Percentiles rank a stretch among this genome's conserved stretches.
Evolutionary conservation across 352 stramenopile genomes (phyloP).

Genomic region (Phytopythium chamaehyphon): DNA sequence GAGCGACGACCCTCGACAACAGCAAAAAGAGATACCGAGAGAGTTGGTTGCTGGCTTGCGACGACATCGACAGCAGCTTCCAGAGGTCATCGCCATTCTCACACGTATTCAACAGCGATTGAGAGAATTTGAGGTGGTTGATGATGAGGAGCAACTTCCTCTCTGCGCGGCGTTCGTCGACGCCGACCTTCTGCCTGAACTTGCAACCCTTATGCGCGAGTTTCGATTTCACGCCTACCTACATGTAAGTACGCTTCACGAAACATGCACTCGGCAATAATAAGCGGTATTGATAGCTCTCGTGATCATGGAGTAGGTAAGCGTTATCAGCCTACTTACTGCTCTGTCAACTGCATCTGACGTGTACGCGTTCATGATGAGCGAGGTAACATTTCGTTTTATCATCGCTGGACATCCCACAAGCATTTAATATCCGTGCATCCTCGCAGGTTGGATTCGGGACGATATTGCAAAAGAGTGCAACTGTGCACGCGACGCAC

Average conservation of each 20-base stretch:
- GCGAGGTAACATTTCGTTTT: conserved; percentile 23
- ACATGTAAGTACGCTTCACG: conserved; percentile 20
- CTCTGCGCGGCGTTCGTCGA: conserved; percentile 44
- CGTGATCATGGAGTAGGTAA: conserved; percentile 15
- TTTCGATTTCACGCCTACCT: conserved; percentile 58
- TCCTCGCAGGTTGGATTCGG: conserved; percentile 19
- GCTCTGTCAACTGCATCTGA: conserved; percentile 36
- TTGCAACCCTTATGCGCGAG: conserved; percentile 48
- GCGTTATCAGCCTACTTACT: conserved; percentile 40
- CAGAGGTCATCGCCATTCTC: conserved; percentile 34
- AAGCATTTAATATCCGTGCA: not conserved
- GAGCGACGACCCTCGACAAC: not conserved
- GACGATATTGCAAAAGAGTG: conserved; percentile 44
- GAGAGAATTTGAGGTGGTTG: conserved; percentile 15
- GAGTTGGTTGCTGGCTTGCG: conserved; percentile 31
- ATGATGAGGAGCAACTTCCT: conserved; percentile 16
- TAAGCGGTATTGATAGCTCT: not conserved
- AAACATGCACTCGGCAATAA: not conserved
- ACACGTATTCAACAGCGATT: conserved; percentile 31
- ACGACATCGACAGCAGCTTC: conserved; percentile 29
- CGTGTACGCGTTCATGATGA: conserved; percentile 60
- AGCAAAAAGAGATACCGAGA: conserved; percentile 5
- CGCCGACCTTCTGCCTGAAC: conserved; percentile 26
- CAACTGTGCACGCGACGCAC: conserved; percentile 34
- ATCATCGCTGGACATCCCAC: not conserved